These are phyloP conservation scores for Colletotrichum sp. DNA, from an alignment of 2,329 filamentous ascomycete genomes.

Conservation along the genomic window DNA sequence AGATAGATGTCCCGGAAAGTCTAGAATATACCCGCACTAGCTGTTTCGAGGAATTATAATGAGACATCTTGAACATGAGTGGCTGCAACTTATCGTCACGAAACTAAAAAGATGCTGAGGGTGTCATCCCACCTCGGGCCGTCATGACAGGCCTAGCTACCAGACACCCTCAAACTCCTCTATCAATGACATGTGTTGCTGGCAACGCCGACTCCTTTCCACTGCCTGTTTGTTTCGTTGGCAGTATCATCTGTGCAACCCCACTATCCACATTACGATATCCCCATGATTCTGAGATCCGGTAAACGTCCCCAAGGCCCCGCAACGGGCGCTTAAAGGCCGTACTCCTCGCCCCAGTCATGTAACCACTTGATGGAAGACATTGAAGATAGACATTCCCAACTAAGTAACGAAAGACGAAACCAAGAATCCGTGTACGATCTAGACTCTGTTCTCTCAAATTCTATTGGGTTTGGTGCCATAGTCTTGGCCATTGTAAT, in stretches of 20 bases:
- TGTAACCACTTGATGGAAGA: background rate
- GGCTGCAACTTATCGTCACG: background rate
- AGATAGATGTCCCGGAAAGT: background rate
- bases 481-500: background rate
- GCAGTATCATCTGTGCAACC: background rate
- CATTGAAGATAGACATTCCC: background rate
- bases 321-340: accelerated
- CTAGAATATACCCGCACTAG: background rate
- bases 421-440: background rate
- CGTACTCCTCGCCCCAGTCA: background rate
- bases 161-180: background rate
- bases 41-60: background rate
- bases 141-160: background rate
- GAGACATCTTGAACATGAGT: background rate
- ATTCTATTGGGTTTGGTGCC: background rate
- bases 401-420: background rate
- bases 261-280: background rate
- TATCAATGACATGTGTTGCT: background rate
- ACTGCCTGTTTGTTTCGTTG: background rate
- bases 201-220: background rate
- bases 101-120: background rate
- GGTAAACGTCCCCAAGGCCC: background rate
- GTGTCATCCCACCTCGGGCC: background rate
- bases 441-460: background rate
- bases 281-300: background rate